phyloP scores from a whole-genome alignment of 441 rosid genomes.

The Eruca vesicaria region DNA sequence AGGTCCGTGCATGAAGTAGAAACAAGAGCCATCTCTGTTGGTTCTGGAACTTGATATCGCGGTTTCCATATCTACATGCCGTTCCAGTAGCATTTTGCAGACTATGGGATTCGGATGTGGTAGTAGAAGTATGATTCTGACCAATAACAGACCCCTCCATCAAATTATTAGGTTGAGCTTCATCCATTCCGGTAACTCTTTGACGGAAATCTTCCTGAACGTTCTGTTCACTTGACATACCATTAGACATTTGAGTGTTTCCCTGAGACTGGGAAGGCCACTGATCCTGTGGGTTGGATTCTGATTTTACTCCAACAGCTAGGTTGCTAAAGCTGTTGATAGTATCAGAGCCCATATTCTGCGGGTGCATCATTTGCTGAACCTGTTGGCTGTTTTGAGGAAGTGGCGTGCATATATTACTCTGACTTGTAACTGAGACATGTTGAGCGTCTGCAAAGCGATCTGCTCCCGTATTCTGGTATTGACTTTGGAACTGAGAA shows the following conservation, averaged over 20 bases:
- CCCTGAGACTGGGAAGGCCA: constrained; percentile 69
- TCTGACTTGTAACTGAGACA: constrained; percentile 46
- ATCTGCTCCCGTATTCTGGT: constrained; percentile 53
- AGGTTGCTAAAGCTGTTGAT: constrained; percentile 49
- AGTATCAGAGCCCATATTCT: constrained; percentile 55
- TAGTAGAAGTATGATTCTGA: constrained; percentile 49
- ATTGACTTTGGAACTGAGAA: constrained; percentile 68
- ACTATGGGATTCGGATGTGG: constrained; percentile 40
- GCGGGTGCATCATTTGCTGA: constrained; percentile 59
- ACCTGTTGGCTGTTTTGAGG: constrained; percentile 62
- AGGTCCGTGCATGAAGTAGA: constrained; percentile 84
- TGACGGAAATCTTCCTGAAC: constrained; percentile 78
- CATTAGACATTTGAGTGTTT: constrained; percentile 44
- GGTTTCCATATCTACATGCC: constrained; percentile 52
- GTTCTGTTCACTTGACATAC: constrained; percentile 59
- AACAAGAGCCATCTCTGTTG: constrained; percentile 93
- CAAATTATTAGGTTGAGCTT: constrained; percentile 72
- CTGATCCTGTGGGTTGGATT: constrained; percentile 53
- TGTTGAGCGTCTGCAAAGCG: constrained; percentile 45
- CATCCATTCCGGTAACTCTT: constrained; percentile 71
- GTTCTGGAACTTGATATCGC: constrained; percentile 48
- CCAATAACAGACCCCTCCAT: constrained; percentile 58
- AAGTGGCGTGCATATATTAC: constrained; percentile 46
- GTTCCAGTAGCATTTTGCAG: constrained; percentile 43
- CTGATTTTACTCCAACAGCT: constrained; percentile 54